phyloP scores from a whole-genome alignment of 2,329 filamentous ascomycete genomes.

The Diaporthe sp. region DNA sequence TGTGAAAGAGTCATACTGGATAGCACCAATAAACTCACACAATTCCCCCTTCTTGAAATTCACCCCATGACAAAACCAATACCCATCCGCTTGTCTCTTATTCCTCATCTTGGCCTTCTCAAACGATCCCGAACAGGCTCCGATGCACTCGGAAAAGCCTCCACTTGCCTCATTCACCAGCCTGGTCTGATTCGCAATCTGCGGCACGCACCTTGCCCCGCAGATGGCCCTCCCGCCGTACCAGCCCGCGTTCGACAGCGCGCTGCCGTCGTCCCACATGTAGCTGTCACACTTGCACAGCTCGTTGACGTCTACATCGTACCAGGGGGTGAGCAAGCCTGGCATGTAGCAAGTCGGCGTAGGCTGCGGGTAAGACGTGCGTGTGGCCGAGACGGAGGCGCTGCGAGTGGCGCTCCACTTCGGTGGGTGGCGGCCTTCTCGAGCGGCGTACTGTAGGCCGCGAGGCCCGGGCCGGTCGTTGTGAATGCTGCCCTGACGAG shows the following conservation, averaged over 20 bases:
- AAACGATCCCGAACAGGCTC: conserved; percentile 21
- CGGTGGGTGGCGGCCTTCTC: not conserved
- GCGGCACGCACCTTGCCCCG: not conserved
- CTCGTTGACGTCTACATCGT: conserved; percentile 8
- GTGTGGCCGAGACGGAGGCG: not conserved
- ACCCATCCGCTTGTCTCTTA: not conserved
- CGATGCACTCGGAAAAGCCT: conserved; percentile 28
- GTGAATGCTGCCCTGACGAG: not conserved
- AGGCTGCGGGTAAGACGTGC: not conserved
- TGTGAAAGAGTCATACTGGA: not conserved
- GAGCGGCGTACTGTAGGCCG: not conserved
- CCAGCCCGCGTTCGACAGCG: not conserved
- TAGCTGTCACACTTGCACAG: conserved; percentile 27
- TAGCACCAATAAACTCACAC: conserved; percentile 23
- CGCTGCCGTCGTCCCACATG: conserved; percentile 9
- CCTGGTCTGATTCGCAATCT: conserved; percentile 11
- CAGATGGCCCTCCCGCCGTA: conserved; percentile 14
- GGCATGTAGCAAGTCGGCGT: conserved; percentile 21
- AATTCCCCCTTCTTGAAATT: conserved; percentile 31
- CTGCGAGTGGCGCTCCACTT: not conserved
- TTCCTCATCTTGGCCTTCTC: not conserved
- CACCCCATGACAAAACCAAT: conserved; percentile 31
- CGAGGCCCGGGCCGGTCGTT: not conserved
- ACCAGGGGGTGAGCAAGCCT: not conserved
- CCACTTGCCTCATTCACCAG: conserved; percentile 2